phyloP scores from a whole-genome alignment of 495 filamentous ascomycete species.

The Oidiodendron maius region DNA sequence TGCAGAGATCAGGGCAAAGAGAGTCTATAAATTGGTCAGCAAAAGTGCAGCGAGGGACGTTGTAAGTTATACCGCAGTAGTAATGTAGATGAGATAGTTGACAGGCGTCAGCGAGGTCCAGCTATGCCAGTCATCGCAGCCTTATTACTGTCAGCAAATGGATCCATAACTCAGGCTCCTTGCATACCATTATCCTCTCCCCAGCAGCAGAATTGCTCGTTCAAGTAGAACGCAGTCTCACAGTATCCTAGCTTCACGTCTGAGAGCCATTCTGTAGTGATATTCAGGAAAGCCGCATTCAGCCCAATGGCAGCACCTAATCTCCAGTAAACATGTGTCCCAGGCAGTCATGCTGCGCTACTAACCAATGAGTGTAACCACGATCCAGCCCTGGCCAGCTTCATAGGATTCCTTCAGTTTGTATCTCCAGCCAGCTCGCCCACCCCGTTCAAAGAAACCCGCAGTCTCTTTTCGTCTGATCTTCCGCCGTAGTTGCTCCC shows the following conservation, averaged over 20 bases:
- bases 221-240: conserved; percentile 91
- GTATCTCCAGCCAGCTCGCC: conserved; percentile 71
- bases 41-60: background rate
- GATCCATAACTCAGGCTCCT: conserved; percentile 2
- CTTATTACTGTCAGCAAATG: conserved; percentile 36
- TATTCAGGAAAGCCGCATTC: conserved; percentile 91
- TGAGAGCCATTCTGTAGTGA: conserved; percentile 93
- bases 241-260: conserved; percentile 95
- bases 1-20: conserved; percentile 79
- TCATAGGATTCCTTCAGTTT: conserved; percentile 86
- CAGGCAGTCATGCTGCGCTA: background rate
- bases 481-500: conserved; percentile 78
- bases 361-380: conserved; percentile 80
- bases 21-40: conserved; percentile 27
- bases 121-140: conserved; percentile 81
- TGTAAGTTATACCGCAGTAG: conserved; percentile 64
- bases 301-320: conserved; percentile 77
- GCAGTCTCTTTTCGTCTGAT: conserved; percentile 65
- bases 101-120: conserved; percentile 76
- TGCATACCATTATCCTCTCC: conserved; percentile 75
- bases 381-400: conserved; percentile 96
- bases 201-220: conserved; percentile 98
- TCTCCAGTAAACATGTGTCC: conserved; percentile 5
- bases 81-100: conserved; percentile 86
- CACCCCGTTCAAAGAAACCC: conserved; percentile 69